Percentiles rank a stretch among this genome's conserved stretches.
phyloP scores from a whole-genome alignment of 176 grass and related monocot species.

The sorghum (Sorghum bicolor) region DNA sequence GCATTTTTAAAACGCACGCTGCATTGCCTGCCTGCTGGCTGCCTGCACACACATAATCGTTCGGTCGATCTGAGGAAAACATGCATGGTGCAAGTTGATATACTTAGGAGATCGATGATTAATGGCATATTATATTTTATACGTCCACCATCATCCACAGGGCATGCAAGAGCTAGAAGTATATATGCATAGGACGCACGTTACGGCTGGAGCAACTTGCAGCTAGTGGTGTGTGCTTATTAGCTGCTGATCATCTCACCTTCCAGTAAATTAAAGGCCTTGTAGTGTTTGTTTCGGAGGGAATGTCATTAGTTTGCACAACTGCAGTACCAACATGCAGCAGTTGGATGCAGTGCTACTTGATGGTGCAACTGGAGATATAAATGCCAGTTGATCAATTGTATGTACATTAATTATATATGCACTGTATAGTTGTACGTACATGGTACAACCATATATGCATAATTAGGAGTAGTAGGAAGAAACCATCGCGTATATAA shows the following conservation, averaged over 20 bases:
- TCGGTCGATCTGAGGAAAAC: not conserved
- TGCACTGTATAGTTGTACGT: not conserved
- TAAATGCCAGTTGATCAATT: not conserved
- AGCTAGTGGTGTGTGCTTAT: not conserved
- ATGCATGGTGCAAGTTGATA: not conserved
- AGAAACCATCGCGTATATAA: not conserved
- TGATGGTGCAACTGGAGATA: not conserved
- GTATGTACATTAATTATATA: no score
- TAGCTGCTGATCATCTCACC: not conserved
- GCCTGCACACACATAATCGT: not conserved
- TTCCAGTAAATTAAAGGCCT: not conserved
- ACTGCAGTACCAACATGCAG: constrained; percentile 10
- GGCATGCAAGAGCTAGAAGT: constrained; percentile 26
- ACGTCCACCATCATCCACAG: not conserved
- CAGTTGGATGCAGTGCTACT: not conserved
- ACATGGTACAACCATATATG: not conserved
- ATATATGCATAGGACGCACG: constrained; percentile 3
- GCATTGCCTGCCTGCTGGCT: not conserved
- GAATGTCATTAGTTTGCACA: not conserved
- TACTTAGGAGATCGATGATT: not conserved
- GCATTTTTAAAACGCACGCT: not conserved
- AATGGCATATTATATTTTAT: not conserved
- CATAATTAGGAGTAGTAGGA: not conserved
- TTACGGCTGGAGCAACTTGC: constrained; percentile 27
- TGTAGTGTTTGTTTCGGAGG: not conserved